Conservation (phyloP, 768 basidiomycete species). For the Lentinus tigrinus region DNA sequence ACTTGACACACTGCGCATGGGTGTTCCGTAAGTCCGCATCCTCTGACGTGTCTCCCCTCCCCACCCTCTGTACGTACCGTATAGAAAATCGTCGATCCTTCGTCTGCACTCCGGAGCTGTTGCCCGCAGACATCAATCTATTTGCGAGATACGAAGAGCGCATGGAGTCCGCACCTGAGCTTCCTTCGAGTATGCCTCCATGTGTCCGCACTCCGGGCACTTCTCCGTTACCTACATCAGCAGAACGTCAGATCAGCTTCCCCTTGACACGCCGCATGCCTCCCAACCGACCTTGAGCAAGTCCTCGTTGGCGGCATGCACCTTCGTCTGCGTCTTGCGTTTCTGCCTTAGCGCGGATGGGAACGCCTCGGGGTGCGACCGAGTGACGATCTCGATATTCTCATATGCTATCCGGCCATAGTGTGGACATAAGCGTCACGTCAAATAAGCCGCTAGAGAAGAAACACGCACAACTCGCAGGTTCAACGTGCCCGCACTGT, state of each 20-base stretch:
- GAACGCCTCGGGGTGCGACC: constrained; percentile 92
- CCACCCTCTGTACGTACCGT: constrained; percentile 54
- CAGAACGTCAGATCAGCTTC: not conserved
- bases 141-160: not conserved
- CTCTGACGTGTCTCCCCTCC: not conserved
- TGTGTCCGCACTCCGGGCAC: constrained; percentile 84
- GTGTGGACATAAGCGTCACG: not conserved
- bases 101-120: constrained; percentile 87
- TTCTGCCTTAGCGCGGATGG: constrained; percentile 86
- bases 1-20: constrained; percentile 60
- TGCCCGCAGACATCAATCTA: not conserved
- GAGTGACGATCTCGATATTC: constrained; percentile 84
- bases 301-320: constrained; percentile 65
- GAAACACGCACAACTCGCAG: constrained; percentile 74
- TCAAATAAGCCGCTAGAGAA: not conserved
- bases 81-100: constrained; percentile 93
- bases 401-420: constrained; percentile 69
- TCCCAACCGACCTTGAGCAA: constrained; percentile 53
- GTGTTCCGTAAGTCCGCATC: not conserved
- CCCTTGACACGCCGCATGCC: not conserved
- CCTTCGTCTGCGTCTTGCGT: constrained; percentile 84
- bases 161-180: constrained; percentile 64
- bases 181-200: constrained; percentile 86
- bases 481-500: constrained; percentile 85
- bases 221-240: constrained; percentile 74